Evolutionary conservation across 306 rosid species (phyloP).

Genomic region (Fragaria nilgerrensis): DNA sequence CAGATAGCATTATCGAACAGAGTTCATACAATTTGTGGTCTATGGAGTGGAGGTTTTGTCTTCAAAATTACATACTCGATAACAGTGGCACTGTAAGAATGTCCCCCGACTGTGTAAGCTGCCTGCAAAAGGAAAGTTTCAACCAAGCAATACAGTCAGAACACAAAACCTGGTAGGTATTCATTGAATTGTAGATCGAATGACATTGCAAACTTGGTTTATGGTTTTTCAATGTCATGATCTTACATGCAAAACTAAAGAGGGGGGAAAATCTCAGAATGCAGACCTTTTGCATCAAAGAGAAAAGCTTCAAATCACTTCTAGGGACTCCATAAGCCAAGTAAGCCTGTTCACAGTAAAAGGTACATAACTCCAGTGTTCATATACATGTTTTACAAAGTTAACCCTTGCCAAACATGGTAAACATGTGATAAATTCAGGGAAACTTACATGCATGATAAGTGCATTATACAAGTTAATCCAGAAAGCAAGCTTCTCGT

Average conservation of each 20-base stretch:
- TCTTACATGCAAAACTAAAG: background rate
- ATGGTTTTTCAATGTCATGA: background rate
- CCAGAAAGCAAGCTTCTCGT: conserved; percentile 76
- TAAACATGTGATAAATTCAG: background rate
- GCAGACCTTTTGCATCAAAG: conserved; percentile 73
- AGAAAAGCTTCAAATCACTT: conserved; percentile 72
- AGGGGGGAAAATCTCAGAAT: background rate
- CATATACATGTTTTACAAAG: background rate
- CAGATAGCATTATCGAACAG: background rate
- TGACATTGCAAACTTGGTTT: background rate
- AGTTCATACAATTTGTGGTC: conserved; percentile 68
- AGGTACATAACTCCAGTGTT: background rate
- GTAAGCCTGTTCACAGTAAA: conserved; percentile 51
- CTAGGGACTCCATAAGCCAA: conserved; percentile 83
- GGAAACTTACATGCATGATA: conserved; percentile 66
- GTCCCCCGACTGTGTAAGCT: conserved; percentile 69
- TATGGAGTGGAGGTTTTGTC: conserved; percentile 73
- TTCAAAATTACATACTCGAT: conserved; percentile 62
- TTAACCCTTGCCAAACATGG: background rate
- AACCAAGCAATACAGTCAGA: background rate
- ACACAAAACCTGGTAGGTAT: background rate
- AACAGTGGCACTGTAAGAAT: conserved; percentile 68
- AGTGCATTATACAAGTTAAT: conserved; percentile 71
- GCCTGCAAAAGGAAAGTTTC: conserved; percentile 36
- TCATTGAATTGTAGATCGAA: background rate